phyloP scores from a whole-genome alignment of 176 grass and related monocot species.

The Carex littledalei region DNA sequence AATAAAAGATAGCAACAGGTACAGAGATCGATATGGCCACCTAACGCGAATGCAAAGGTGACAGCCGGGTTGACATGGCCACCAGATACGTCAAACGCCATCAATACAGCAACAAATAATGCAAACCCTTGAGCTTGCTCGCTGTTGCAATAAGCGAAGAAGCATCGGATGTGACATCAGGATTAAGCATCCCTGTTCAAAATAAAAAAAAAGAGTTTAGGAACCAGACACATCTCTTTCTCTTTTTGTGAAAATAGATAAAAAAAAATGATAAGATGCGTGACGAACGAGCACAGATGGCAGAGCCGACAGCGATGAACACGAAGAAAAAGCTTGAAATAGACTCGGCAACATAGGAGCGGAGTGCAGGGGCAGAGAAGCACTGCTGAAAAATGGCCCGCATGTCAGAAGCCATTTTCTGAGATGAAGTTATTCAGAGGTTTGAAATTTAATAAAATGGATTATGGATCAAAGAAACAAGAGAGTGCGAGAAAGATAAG shows the following conservation, averaged over 20 bases:
- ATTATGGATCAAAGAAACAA: not conserved
- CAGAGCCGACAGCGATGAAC: conserved; percentile 59
- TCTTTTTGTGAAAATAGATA: not conserved
- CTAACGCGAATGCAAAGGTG: conserved; percentile 68
- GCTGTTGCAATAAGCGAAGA: conserved; percentile 53
- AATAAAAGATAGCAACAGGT: conserved; percentile 59
- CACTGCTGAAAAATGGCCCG: conserved; percentile 26
- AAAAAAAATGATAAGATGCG: not conserved
- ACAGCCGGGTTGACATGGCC: conserved; percentile 87
- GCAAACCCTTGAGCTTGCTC: conserved; percentile 50
- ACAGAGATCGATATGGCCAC: conserved; percentile 49
- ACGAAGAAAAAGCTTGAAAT: conserved; percentile 91
- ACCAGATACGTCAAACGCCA: conserved; percentile 61
- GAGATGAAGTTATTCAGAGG: not conserved
- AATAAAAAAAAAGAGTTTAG: not conserved
- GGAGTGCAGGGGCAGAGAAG: conserved; percentile 44
- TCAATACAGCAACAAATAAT: conserved; percentile 51
- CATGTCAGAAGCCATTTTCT: conserved; percentile 48
- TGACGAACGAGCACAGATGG: conserved; percentile 46
- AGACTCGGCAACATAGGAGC: conserved; percentile 78
- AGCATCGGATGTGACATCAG: conserved; percentile 40
- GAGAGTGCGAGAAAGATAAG: not conserved
- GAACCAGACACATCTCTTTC: not conserved
- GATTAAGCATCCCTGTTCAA: conserved; percentile 54
- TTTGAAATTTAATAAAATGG: not conserved